Base-by-base conservation (phyloP, 1,284 basidiomycete species). In the Coniferiporia sulphurascens region DNA sequence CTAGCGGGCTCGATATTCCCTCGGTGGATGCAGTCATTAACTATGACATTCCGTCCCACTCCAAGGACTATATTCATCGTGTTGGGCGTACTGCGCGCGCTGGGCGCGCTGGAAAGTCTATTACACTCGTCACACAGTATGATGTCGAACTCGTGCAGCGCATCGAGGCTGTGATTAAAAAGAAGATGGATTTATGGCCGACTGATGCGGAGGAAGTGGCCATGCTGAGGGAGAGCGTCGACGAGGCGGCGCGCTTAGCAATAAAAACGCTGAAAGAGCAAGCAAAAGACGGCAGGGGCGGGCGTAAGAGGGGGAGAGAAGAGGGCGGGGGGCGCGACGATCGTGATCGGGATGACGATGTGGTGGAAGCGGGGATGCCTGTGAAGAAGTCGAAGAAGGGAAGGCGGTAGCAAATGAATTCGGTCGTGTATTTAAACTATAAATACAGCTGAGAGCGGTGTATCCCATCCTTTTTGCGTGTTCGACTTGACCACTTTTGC, bases 61-160 rank as follows among this genome's bases (percentile, higher is more conserved):
- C 95, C 32, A 99, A 99, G 77, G 97, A 99, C 73, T 99, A 99
- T 73, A 98, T 99, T 59, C 97, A 99, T 72, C 87, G 97, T 59
- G 97, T 99, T 17, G 97, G 97, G 38, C 86, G 97, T 64, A 99
- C 97, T 35, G 97, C 97, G 2, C 89, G 97, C 71, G 97, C 97
- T 0, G 97, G 97, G 13, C 85, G 97, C 46, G 86, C 93, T 1
- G 97, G 97, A 46, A 98, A 98, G 75, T 89, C 93, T 0, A 91
- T 99, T 66, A 98, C 97, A 10, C 81, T 99, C 21, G 95, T 98
- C 10, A 95, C 96, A 1, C 97, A 99, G 74, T 99, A 99, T 73
- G 96, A 99, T 68, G 95, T 99, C 59, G 97, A 99, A 73, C 82
- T 98, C 56, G 77, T 99, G 10, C 94, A 98, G 71, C 86, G 97